Base-by-base conservation (phyloP, 1,139 yeast genomes). In the Taphrina betulina region DNA sequence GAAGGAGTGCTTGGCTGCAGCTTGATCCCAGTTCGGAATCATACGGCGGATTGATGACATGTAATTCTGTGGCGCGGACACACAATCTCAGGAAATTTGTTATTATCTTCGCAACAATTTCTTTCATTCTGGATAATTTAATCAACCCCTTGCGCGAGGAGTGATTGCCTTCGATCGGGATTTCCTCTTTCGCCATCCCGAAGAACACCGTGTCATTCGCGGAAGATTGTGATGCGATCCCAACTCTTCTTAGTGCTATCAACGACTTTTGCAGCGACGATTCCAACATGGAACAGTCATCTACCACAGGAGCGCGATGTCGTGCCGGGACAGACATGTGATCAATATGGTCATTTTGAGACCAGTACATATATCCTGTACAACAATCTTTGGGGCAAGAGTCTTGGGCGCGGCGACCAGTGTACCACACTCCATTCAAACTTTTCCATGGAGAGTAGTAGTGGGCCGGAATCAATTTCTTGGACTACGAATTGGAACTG, bases 401-500 rank as follows among this genome's bases (percentile, higher is more conserved):
- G 23, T 16, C 29, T 29, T 12, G 48, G 38, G 10, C 14, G 4
- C n/a, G 48, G 48, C 20, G 12, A 26, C 4, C 48, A 43, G 38
- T 43, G 48, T 23, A 19, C 20, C 26, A 33, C 35, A 17, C n/a
- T 14, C 23, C n/a, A n/a, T n/a, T n/a, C n/a, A n/a, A n/a, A n/a
- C n/a, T n/a, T n/a, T n/a, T n/a, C n/a, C n/a, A 26, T 26, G 31
- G 31, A 26, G 31, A 26, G 12, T 7, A 12, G 31, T 7, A 14
- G 14, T 10, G 10, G 2, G 7, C 10, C 12, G 19, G 29, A 19
- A 3, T 5, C 38, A 5, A 12, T 17, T 2, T 7, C 38, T 17
- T 43, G 48, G 48, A 20, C n/a, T 14, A 31, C 48, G 14, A 43
- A 19, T 19, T 43, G 26, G 26, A 16, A 29, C n/a, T 43, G 48